Evolutionary conservation across 2,329 filamentous ascomycete species (phyloP), one percentile per base, ranked within the genome.

Genomic region (Curvularia verruculosa): DNA sequence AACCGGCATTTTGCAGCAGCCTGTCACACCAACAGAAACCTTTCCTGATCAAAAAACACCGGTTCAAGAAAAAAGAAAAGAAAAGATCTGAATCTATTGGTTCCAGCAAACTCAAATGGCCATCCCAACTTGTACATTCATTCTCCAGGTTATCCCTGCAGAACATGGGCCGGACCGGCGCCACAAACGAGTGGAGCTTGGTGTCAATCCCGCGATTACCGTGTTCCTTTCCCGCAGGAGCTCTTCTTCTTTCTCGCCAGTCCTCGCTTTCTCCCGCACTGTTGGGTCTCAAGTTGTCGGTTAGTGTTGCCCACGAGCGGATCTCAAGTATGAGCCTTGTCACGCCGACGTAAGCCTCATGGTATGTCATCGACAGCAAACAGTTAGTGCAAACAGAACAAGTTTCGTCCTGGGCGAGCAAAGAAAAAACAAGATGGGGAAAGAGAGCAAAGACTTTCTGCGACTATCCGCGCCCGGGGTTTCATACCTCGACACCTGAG

Each of bases 101-200:
- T 19, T 12, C 29, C 43, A n/a, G 45, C 19, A 51, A 51, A 45
- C 13, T 26, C 41, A 18, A 48, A 36, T 37, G n/a, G 12, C 8
- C 7, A 6, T 9, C 19, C 45, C 10, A 24, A 13, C 41, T 28
- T 1, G n/a, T 12, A 2, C 3, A 2, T 36, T 1, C 2, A 2
- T 43, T 5, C 43, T 24, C 37, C 44, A 39, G 44, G 49, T 26
- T 31, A 49, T 48, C 6, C 19, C 44, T 40, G 40, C 23, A 18
- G 19, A 44, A 21, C 21, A 53, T 26, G 39, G 44, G 37, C 49
- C 54, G 49, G 54, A 44, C 54, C 49, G 54, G 31, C 29, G 49
- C 49, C 40, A 50, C 31, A 39, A 39, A 53, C 19, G 47, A 46
- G 40, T 34, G 46, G 41, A 53, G 13, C 49, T 44, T 29, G 36